Evolutionary conservation across 2,329 filamentous ascomycete genomes (phyloP).

Genomic region (Colletotrichum sp.): DNA sequence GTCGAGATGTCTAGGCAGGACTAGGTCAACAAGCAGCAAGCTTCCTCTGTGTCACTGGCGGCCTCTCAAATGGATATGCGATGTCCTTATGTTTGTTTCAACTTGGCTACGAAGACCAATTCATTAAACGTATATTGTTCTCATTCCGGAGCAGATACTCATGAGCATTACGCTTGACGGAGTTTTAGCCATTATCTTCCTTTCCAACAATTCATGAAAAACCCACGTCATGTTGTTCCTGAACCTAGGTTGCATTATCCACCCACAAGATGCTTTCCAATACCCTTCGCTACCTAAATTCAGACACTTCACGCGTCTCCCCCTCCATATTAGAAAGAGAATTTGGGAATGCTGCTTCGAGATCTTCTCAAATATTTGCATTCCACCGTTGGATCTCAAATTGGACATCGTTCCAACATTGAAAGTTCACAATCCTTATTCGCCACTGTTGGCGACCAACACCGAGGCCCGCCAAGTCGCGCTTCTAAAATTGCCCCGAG

Average conservation of each 20-base stretch:
- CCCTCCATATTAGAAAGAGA: not conserved
- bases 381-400: not conserved
- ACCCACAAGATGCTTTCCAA: not conserved
- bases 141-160: not conserved
- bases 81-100: not conserved
- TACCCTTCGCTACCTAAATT: not conserved
- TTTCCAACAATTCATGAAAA: not conserved
- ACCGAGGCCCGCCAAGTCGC: not conserved
- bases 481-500: not conserved
- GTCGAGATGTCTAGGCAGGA: not conserved
- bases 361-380: not conserved
- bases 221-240: not conserved
- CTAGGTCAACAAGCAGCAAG: not conserved
- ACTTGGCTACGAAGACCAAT: not conserved
- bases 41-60: not conserved
- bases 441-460: not conserved
- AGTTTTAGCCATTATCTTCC: not conserved
- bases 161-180: not conserved
- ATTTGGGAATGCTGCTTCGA: not conserved
- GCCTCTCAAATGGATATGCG: not conserved
- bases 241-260: not conserved
- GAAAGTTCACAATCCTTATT: not conserved
- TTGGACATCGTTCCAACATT: not conserved
- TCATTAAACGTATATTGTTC: not conserved
- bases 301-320: not conserved